Evolutionary conservation across 1,139 yeast genomes (phyloP), one percentile per base, ranked within the genome.

Genomic region (Taphrina confusa): DNA sequence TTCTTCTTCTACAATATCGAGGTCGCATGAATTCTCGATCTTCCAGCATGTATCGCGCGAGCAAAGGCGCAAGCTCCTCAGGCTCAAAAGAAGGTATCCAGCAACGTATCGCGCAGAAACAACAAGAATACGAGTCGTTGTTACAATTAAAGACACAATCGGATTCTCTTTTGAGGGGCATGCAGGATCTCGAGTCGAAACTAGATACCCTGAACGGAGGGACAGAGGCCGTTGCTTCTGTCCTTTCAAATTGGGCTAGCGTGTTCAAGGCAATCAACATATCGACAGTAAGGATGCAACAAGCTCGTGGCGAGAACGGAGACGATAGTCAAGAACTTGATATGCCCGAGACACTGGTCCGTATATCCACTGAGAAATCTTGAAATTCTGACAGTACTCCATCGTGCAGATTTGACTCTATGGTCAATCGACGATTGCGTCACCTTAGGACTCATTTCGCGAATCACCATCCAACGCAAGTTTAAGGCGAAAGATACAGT

Each of bases 271-370:
- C 89, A 0, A 80, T 86, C 0, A 80, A 85, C 9, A 71, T 87
- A 67, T 91, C 94, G 0, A 82, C 90, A 27, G 65, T 69, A 20
- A 71, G 65, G 54, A 56, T 66, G 16, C 69, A 64, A 46, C 64
- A 66, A 16, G 71, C 67, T 22, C 66, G 68, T 4, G 47, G 67
- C 4, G 67, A 70, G 2, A 68, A 66, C 44, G 49, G 55, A 58
- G 63, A 65, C 71, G 36, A 82, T 66, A 82, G 85, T 2, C 71
- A 84, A 54, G 76, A 74, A 12, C 71, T 76, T 2, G 82, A 82
- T 1, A 72, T 80, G 31, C 83, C 85, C 14, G 88, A 87, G 68
- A 79, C 89, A 0, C 74, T 88, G 65, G 89, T 88, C 3, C 75
- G 95, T 55, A 79, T 87, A 34, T 76, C 80, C 60, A 73, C 52